Conservation (phyloP, 1,284 basidiomycete genomes). For the Austroboletus olivaceoglutinosus region DNA sequence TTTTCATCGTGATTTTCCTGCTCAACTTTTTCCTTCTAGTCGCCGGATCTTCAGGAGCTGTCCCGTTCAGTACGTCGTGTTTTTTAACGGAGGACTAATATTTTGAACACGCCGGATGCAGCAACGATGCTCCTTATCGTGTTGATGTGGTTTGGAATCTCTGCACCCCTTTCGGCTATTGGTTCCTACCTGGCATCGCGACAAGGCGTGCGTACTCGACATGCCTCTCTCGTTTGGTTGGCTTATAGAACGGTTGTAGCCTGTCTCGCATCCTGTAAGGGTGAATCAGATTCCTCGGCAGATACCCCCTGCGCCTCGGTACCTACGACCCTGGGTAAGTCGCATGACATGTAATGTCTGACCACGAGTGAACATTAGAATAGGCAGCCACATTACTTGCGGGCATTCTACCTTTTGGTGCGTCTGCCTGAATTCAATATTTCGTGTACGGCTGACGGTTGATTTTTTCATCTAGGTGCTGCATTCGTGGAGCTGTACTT, state of each 20-base stretch:
- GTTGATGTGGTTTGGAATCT: constrained; percentile 94
- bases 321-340: constrained; percentile 74
- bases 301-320: constrained; percentile 83
- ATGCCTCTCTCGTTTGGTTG: neutral
- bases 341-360: constrained; percentile 3
- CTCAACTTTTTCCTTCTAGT: constrained; percentile 85
- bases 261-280: constrained; percentile 76
- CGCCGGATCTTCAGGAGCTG: constrained; percentile 89
- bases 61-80: constrained; percentile 78
- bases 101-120: constrained; percentile 25
- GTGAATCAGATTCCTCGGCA: constrained; percentile 93
- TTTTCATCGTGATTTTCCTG: constrained; percentile 82
- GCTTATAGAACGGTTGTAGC: constrained; percentile 41
- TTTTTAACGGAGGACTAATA: neutral
- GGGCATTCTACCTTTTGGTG: constrained; percentile 91
- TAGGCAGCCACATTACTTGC: constrained; percentile 79
- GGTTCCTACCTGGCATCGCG: constrained; percentile 81
- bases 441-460: constrained; percentile 4
- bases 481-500: constrained; percentile 97
- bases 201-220: constrained; percentile 66
- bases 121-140: constrained; percentile 89
- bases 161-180: constrained; percentile 77
- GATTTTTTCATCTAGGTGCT: constrained; percentile 54
- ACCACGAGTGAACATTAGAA: constrained; percentile 13
- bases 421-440: constrained; percentile 12